Evolutionary conservation across 2,329 filamentous ascomycete species (phyloP).

Genomic region (Triangularia setosa): DNA sequence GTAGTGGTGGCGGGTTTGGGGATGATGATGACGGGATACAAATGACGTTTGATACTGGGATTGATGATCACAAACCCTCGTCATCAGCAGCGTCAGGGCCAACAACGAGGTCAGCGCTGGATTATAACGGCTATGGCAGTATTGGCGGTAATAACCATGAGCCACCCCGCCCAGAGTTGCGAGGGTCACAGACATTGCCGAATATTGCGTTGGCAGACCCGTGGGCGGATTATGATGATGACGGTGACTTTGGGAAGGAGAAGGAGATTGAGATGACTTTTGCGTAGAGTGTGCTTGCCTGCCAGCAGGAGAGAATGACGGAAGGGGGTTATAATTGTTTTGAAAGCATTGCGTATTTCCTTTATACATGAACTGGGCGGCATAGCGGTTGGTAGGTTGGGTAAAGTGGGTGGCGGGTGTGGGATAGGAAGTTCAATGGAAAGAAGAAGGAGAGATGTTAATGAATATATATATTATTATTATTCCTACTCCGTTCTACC

Average conservation of each 20-base stretch:
- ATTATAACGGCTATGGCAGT: not conserved
- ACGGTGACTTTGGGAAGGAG: slow-evolving; percentile 67
- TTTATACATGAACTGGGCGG: not conserved
- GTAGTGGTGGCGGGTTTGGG: slow-evolving; percentile 16
- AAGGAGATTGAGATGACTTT: slow-evolving; percentile 79
- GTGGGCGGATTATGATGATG: slow-evolving; percentile 64
- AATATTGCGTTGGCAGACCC: slow-evolving; percentile 54
- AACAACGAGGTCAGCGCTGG: slow-evolving; percentile 31
- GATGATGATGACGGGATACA: slow-evolving; percentile 51
- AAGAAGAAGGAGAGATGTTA: not conserved
- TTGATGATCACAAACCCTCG: slow-evolving; percentile 37
- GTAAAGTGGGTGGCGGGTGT: not conserved
- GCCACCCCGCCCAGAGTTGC: slow-evolving; percentile 39
- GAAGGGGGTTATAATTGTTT: not conserved
- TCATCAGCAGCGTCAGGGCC: slow-evolving; percentile 24
- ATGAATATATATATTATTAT: too few species aligned
- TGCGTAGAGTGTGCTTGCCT: slow-evolving; percentile 45
- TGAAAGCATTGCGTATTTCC: not conserved
- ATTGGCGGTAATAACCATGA: not conserved
- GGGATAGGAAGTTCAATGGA: not conserved
- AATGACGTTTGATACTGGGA: slow-evolving; percentile 70
- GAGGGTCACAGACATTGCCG: slow-evolving; percentile 47
- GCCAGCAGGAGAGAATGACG: not conserved
- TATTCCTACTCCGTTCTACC: too few species aligned
- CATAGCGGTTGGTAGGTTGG: not conserved